Evolutionary conservation across 2,329 filamentous ascomycete genomes (phyloP).

Genomic region (Cadophora malorum): DNA sequence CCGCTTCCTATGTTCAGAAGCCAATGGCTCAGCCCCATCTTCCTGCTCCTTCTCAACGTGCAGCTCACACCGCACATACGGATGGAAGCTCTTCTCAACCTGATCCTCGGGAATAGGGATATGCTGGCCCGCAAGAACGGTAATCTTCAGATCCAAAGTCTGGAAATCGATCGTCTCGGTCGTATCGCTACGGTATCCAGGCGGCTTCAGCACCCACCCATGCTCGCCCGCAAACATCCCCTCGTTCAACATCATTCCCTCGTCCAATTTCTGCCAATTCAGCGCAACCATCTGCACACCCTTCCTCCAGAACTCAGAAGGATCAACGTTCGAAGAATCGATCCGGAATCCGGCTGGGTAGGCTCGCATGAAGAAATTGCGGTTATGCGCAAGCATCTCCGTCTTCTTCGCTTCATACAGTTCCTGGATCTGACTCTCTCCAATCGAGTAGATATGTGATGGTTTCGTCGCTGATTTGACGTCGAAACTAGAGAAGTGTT

Average conservation of each 20-base stretch:
- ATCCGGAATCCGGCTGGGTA: conserved; percentile 87
- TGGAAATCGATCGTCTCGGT: conserved; percentile 48
- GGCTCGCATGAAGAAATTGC: conserved; percentile 81
- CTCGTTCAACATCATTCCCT: conserved; percentile 95
- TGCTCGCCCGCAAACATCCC: conserved; percentile 84
- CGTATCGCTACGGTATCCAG: conserved; percentile 65
- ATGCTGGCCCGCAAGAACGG: conserved; percentile 77
- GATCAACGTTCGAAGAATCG: conserved; percentile 85
- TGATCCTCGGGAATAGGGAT: conserved; percentile 69
- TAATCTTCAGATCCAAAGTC: conserved; percentile 72
- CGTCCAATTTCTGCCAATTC: conserved; percentile 92
- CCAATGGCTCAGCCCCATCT: conserved; percentile 45
- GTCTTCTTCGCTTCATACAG: conserved; percentile 60
- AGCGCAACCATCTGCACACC: conserved; percentile 91
- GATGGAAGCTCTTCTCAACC: conserved; percentile 62
- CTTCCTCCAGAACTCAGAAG: conserved; percentile 83
- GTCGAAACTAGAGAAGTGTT: conserved; percentile 76
- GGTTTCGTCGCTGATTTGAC: conserved; percentile 66
- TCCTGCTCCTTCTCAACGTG: conserved; percentile 71
- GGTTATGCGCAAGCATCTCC: conserved; percentile 81
- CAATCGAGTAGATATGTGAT: conserved; percentile 72
- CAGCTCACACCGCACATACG: conserved; percentile 79
- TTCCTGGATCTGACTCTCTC: conserved; percentile 68
- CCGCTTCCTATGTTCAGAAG: conserved; percentile 64
- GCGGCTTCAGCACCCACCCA: conserved; percentile 87